A percentile compares a stretch with the other conserved stretches of the same genome.
These are phyloP conservation scores for Phytophthora colocasiae DNA, from an alignment of 352 stramenopile species.

Conservation along the genomic window DNA sequence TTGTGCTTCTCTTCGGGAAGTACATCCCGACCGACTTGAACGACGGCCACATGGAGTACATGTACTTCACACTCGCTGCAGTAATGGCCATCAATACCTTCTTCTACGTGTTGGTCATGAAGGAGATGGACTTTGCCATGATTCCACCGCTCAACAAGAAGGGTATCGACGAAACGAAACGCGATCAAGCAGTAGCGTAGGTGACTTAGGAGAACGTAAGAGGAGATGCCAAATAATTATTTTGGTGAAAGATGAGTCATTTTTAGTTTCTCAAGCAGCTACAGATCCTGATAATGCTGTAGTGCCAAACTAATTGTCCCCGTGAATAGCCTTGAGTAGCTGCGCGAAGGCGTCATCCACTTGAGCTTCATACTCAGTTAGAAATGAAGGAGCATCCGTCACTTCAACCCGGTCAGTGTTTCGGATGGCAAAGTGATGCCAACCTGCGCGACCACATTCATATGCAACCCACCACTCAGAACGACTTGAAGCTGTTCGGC, in stretches of 20 bases:
- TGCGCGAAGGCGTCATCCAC: conserved; percentile 27
- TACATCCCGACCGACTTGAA: conserved; percentile 52
- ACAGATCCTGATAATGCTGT: too few species aligned
- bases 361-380: conserved; percentile 28
- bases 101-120: conserved; percentile 49
- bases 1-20: conserved; percentile 30
- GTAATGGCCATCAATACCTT: conserved; percentile 48
- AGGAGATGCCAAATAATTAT: background rate
- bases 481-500: conserved; percentile 30
- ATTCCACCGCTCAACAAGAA: conserved; percentile 19
- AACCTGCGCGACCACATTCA: conserved; percentile 29
- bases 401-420: conserved; percentile 18
- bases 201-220: too few species aligned
- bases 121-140: conserved; percentile 45
- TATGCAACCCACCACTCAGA: conserved; percentile 24
- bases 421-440: conserved; percentile 26
- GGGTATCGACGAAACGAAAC: conserved; percentile 11
- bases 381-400: conserved; percentile 14
- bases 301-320: background rate
- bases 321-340: conserved; percentile 23
- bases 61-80: conserved; percentile 40
- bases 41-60: conserved; percentile 60
- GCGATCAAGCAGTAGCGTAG: conserved; percentile 13
- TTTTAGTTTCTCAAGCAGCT: too few species aligned
- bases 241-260: too few species aligned